Conservation (phyloP, 805 yeast species). For the Wickerhamiella shivajii region DNA sequence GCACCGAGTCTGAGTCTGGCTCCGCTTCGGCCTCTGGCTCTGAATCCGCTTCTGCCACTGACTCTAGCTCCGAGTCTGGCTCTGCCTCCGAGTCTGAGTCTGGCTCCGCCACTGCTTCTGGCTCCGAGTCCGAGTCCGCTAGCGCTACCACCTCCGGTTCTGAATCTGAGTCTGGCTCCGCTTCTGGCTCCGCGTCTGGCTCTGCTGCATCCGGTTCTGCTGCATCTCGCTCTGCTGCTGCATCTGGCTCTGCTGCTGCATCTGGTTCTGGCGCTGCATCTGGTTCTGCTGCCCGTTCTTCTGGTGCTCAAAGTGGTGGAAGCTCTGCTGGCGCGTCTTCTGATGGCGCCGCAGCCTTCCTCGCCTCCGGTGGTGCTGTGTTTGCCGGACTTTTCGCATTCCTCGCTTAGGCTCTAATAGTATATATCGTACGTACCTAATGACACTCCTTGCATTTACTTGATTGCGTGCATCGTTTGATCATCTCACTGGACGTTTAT, state of each 20-base stretch:
- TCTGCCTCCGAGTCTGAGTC: conserved; percentile 3
- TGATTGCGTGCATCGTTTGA: too few relatives aligned
- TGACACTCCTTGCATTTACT: too few relatives aligned
- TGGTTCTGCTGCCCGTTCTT: not conserved
- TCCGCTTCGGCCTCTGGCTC: conserved; percentile 3
- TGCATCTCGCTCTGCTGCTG: conserved; percentile 5
- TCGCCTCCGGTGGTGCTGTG: not conserved
- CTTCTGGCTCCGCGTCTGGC: conserved; percentile 1
- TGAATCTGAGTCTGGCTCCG: conserved; percentile 1
- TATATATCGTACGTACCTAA: too few relatives aligned
- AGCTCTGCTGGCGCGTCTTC: conserved; percentile 1
- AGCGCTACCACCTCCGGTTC: not conserved
- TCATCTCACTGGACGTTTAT: too few relatives aligned
- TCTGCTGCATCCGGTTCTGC: conserved; percentile 4
- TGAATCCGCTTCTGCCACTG: not conserved
- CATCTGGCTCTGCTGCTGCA: too few relatives aligned
- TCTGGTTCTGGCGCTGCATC: conserved; percentile 2
- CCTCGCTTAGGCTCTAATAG: too few relatives aligned
- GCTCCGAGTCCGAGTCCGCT: not conserved
- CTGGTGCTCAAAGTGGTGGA: too few relatives aligned
- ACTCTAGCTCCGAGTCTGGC: conserved; percentile 5
- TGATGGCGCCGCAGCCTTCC: not conserved
- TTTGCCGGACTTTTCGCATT: too few relatives aligned
- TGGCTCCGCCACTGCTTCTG: conserved; percentile 1
- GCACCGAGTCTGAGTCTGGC: conserved; percentile 1